phyloP scores from a whole-genome alignment of 768 basidiomycete genomes.

The Hygrophorus russula region DNA sequence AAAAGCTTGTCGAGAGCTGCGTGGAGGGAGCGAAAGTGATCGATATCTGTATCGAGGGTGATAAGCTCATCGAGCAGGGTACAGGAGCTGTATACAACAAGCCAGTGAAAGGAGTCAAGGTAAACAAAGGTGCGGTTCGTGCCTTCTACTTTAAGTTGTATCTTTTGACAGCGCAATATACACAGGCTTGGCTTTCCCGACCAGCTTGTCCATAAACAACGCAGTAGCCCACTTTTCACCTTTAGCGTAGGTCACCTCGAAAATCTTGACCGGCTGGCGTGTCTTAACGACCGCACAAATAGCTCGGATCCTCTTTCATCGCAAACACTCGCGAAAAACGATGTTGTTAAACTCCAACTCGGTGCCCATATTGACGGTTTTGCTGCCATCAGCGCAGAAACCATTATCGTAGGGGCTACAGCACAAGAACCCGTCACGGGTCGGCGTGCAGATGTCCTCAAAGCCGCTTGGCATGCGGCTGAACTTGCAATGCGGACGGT shows the following conservation, averaged over 20 bases:
- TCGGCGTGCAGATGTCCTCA: conserved; percentile 80
- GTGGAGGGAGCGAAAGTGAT: conserved; percentile 80
- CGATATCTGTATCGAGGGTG: conserved; percentile 88
- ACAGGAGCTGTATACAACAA: conserved; percentile 87
- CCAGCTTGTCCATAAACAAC: conserved; percentile 90
- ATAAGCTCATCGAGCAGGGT: conserved; percentile 84
- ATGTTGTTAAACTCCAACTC: conserved; percentile 92
- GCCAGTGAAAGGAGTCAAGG: conserved; percentile 76
- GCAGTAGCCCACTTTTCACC: conserved; percentile 94
- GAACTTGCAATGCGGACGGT: conserved; percentile 86
- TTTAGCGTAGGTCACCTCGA: conserved; percentile 53
- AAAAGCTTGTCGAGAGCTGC: conserved; percentile 67
- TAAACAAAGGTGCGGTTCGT: conserved; percentile 61
- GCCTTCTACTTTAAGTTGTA: neutral
- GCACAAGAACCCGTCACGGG: conserved; percentile 69
- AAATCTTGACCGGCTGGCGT: conserved; percentile 13
- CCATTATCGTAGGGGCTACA: conserved; percentile 78
- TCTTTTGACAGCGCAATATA: neutral
- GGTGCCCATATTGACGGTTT: conserved; percentile 98
- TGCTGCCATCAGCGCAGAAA: conserved; percentile 89
- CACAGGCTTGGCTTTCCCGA: conserved; percentile 88
- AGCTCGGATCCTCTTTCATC: conserved; percentile 68
- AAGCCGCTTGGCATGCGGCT: conserved; percentile 88
- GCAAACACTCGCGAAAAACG: conserved; percentile 65
- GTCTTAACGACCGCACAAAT: conserved; percentile 10